Percentiles rank a stretch among this genome's conserved stretches.
Evolutionary conservation across 306 rosid genomes (phyloP).

Genomic region (Echinosophora koreensis): DNA sequence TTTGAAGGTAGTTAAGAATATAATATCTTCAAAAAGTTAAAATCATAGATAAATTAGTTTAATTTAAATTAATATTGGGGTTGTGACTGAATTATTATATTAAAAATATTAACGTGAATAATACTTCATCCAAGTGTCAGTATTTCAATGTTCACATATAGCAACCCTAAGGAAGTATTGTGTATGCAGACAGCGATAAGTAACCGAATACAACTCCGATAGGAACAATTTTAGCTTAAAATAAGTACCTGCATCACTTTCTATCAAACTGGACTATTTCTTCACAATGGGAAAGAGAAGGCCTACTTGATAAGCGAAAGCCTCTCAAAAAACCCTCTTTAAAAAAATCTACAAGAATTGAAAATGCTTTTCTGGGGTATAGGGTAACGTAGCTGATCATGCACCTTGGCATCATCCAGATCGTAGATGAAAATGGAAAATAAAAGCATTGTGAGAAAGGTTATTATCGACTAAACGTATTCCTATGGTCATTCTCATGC

Average conservation of each 20-base stretch:
- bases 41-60: not conserved
- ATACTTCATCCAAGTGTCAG: too few species aligned
- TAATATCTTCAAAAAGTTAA: not conserved
- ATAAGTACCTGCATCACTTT: slow-evolving; percentile 31
- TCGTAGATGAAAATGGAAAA: slow-evolving; percentile 33
- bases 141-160: too few species aligned
- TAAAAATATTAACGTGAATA: not conserved
- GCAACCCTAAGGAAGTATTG: slow-evolving; percentile 8
- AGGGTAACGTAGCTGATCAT: too few species aligned
- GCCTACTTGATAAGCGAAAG: slow-evolving; percentile 39
- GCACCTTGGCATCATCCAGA: too few species aligned
- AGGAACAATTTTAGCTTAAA: slow-evolving; percentile 9
- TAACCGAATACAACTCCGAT: slow-evolving; percentile 18
- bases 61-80: too few species aligned
- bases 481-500: slow-evolving; percentile 17
- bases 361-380: slow-evolving; percentile 47
- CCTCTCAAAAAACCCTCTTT: slow-evolving; percentile 47
- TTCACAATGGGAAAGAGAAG: slow-evolving; percentile 45
- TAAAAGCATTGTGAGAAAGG: slow-evolving; percentile 35
- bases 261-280: slow-evolving; percentile 28
- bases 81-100: too few species aligned
- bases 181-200: not conserved
- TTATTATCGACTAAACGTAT: slow-evolving; percentile 24
- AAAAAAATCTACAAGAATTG: not conserved
- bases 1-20: not conserved